Conservation (phyloP, 2,329 filamentous ascomycete species). For the Sphaerulina populicola region DNA sequence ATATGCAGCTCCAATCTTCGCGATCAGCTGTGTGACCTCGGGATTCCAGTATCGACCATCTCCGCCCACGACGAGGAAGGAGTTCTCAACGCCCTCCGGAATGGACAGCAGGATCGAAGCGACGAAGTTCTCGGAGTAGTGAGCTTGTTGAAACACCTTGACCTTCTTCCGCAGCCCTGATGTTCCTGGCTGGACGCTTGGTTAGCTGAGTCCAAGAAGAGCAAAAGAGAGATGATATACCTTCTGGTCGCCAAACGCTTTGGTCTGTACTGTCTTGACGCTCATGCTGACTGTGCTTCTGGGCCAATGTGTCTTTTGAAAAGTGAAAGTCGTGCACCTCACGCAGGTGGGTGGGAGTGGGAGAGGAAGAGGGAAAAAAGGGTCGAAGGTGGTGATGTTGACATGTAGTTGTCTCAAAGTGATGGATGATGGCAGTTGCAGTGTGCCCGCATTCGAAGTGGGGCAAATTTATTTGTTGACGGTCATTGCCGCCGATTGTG, state of each 20-base stretch:
- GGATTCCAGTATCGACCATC: conserved; percentile 97
- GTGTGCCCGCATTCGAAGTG: no score
- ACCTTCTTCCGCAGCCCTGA: conserved; percentile 99
- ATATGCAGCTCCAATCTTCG: conserved; percentile 93
- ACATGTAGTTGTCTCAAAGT: background rate
- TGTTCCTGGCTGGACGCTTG: conserved; percentile 32
- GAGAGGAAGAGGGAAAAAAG: background rate
- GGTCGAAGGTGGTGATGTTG: background rate
- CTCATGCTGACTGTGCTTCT: conserved; percentile 48
- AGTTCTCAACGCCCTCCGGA: conserved; percentile 79
- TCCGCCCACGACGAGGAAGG: conserved; percentile 91
- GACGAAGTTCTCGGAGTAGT: conserved; percentile 96
- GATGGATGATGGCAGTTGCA: background rate
- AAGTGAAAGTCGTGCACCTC: conserved; percentile 5
- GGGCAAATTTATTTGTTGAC: no score
- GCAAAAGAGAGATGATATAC: conserved; percentile 31
- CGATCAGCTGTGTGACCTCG: conserved; percentile 91
- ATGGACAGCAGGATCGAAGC: conserved; percentile 92
- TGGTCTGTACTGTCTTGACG: conserved; percentile 70
- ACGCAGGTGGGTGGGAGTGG: conserved; percentile 8
- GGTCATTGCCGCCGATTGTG: background rate
- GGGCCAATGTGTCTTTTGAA: conserved; percentile 5
- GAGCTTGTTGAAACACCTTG: conserved; percentile 85
- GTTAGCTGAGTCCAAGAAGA: conserved; percentile 9
- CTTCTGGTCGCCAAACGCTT: conserved; percentile 92